phyloP scores from a whole-genome alignment of 2,329 filamentous ascomycete genomes.

The Rutstroemia sp. region DNA sequence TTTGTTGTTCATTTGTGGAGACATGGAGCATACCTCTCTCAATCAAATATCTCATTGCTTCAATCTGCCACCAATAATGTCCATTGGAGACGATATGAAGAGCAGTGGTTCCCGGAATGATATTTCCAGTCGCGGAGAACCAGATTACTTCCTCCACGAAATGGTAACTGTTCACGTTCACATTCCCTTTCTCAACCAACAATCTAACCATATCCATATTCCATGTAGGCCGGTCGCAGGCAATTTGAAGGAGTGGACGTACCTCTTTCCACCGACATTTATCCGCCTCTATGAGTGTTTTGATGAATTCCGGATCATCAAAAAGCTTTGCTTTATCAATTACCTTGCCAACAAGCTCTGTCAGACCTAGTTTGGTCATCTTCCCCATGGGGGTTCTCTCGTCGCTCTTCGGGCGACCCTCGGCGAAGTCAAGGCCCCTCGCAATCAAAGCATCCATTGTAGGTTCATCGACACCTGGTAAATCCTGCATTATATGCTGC shows the following conservation, averaged over 20 bases:
- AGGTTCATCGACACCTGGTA: background rate
- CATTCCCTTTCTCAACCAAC: slow-evolving; percentile 30
- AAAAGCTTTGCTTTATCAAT: background rate
- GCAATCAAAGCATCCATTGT: background rate
- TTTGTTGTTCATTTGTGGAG: background rate
- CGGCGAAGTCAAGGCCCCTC: background rate
- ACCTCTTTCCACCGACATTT: background rate
- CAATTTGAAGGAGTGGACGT: background rate
- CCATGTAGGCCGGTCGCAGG: slow-evolving; percentile 19
- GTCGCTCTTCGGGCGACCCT: too few relatives aligned
- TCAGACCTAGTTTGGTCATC: slow-evolving; percentile 11
- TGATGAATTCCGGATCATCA: background rate
- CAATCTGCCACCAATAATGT: slow-evolving; percentile 12
- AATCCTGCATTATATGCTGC: background rate
- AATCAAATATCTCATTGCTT: slow-evolving; percentile 20
- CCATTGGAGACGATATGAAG: slow-evolving; percentile 11
- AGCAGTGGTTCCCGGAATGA: background rate
- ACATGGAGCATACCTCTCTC: slow-evolving; percentile 11
- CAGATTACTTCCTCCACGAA: background rate
- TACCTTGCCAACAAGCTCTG: slow-evolving; percentile 7
- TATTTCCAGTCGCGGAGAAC: background rate
- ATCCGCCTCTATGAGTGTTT: background rate
- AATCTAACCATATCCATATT: slow-evolving; percentile 32
- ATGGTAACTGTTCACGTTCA: slow-evolving; percentile 27
- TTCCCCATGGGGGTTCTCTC: background rate